These are phyloP conservation scores for Paramyrothecium sp. DNA, from an alignment of 2,329 filamentous ascomycete genomes.

Conservation along the genomic window DNA sequence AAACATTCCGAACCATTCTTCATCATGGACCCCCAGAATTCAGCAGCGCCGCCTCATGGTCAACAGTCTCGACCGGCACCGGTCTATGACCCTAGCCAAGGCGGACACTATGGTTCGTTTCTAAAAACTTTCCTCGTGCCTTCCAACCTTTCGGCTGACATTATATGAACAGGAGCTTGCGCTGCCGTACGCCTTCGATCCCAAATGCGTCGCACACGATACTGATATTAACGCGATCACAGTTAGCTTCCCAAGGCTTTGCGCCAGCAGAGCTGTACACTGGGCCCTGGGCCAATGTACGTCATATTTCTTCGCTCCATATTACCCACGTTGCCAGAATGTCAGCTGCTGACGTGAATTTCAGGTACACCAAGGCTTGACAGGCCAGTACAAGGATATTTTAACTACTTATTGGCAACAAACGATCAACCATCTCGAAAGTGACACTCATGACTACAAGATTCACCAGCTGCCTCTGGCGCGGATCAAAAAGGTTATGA, in stretches of 20 bases:
- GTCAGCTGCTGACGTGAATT: too few species aligned
- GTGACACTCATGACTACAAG: slow-evolving; percentile 96
- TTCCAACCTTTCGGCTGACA: slow-evolving; percentile 5
- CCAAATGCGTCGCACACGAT: background rate
- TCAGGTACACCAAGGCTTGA: slow-evolving; percentile 91
- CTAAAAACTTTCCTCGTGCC: slow-evolving; percentile 28
- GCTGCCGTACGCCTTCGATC: slow-evolving; percentile 34
- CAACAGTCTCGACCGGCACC: slow-evolving; percentile 61
- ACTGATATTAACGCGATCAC: slow-evolving; percentile 7
- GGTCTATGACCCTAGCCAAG: slow-evolving; percentile 71
- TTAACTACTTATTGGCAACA: slow-evolving; percentile 99
- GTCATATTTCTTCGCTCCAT: slow-evolving; percentile 23
- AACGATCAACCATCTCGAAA: slow-evolving; percentile 92
- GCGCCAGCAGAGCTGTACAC: slow-evolving; percentile 93
- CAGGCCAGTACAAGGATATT: slow-evolving; percentile 92
- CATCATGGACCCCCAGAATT: slow-evolving; percentile 39
- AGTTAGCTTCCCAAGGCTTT: slow-evolving; percentile 85
- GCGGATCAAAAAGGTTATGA: slow-evolving; percentile 99
- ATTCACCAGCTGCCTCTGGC: slow-evolving; percentile 93
- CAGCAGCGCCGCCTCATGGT: slow-evolving; percentile 50
- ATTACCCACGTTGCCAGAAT: background rate
- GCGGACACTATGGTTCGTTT: slow-evolving; percentile 70
- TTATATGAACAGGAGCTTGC: slow-evolving; percentile 40
- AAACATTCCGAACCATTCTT: too few species aligned
- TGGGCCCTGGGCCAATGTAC: slow-evolving; percentile 91